These are phyloP conservation scores for Diaporthe sp. DNA, from an alignment of 2,329 filamentous ascomycete species.

Conservation along the genomic window DNA sequence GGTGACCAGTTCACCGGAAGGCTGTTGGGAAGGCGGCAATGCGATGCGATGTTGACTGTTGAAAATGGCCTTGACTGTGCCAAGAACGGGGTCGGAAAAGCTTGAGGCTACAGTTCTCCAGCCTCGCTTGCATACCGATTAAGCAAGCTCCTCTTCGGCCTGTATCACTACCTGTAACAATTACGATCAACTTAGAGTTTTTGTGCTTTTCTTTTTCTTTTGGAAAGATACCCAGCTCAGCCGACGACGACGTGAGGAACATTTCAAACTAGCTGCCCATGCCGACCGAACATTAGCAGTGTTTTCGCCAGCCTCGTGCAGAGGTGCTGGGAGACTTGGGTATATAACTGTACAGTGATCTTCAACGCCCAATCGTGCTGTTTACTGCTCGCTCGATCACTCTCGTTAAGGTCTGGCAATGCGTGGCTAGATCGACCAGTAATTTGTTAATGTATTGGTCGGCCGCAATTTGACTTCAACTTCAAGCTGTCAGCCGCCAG, in stretches of 20 bases:
- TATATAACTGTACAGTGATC: background rate
- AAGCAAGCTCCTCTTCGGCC: background rate
- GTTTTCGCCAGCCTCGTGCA: background rate
- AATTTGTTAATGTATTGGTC: background rate
- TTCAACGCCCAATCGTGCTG: background rate
- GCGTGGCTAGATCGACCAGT: too few relatives aligned
- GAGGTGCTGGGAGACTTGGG: background rate
- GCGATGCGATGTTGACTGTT: too few relatives aligned
- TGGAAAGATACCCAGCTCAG: background rate
- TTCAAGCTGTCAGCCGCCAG: background rate
- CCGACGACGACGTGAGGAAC: too few relatives aligned
- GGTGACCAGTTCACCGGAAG: background rate
- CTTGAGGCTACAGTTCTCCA: background rate
- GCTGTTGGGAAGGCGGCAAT: background rate
- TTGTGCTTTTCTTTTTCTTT: background rate
- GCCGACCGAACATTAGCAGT: background rate
- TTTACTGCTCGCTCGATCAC: too few relatives aligned
- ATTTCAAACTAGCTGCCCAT: background rate
- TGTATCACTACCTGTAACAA: too few relatives aligned
- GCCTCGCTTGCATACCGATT: background rate
- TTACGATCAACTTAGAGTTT: too few relatives aligned
- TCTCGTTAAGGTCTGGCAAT: background rate
- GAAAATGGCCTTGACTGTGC: background rate
- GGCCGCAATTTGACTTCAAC: background rate
- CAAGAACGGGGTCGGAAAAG: background rate